Conservation (phyloP, 352 stramenopile genomes). For the Pythium oligandrum region DNA sequence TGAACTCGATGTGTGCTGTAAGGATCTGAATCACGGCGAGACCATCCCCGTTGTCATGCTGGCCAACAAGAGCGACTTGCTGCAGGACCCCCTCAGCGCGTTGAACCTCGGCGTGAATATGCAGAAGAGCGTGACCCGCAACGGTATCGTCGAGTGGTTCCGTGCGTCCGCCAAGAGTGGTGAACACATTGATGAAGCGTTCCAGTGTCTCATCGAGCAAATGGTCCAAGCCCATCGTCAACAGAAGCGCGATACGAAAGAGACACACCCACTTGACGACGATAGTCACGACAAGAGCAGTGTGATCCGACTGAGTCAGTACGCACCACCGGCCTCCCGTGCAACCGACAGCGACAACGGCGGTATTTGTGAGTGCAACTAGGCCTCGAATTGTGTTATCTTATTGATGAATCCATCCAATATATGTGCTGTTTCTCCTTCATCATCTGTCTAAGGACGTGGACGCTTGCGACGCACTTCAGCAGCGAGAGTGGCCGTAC, state of each 20-base stretch:
- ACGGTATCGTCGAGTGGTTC: conserved; percentile 78
- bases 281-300: conserved; percentile 10
- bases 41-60: conserved; percentile 75
- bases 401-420: too few relatives aligned
- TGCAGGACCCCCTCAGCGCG: conserved; percentile 58
- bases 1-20: conserved; percentile 66
- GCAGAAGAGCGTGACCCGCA: conserved; percentile 76
- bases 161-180: conserved; percentile 68
- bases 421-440: too few relatives aligned
- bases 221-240: conserved; percentile 52
- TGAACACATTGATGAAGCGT: conserved; percentile 53
- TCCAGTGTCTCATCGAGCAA: conserved; percentile 49
- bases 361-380: conserved; percentile 17
- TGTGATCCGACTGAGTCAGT: conserved; percentile 43
- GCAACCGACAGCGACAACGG: conserved; percentile 5
- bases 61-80: conserved; percentile 84
- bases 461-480: conserved; percentile 77
- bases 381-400: neutral
- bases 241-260: conserved; percentile 12
- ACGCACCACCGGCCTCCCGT: conserved; percentile 14
- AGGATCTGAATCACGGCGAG: conserved; percentile 31
- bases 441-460: conserved; percentile 26
- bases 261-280: neutral
- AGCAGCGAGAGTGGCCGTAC: conserved; percentile 70
- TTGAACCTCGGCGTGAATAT: conserved; percentile 77